Percentiles rank a stretch among this genome's conserved stretches.
Conservation (phyloP, 306 rosid species). For the Pyrus betulifolia region DNA sequence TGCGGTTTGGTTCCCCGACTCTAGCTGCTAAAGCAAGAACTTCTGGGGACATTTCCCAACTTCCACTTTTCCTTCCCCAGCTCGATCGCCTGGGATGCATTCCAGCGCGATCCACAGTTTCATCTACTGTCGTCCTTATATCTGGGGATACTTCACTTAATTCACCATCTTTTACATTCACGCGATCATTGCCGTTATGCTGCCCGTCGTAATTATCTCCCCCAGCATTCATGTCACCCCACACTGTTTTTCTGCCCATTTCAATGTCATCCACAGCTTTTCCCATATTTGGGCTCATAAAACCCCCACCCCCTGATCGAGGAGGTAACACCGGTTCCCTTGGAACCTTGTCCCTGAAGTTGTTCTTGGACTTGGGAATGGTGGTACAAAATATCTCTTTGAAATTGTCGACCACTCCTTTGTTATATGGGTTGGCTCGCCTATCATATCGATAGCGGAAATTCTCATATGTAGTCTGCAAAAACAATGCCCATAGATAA, state of each 20-base stretch:
- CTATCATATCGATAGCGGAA: constrained; percentile 88
- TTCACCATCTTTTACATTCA: constrained; percentile 67
- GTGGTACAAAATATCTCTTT: constrained; percentile 75
- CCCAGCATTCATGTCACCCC: constrained; percentile 71
- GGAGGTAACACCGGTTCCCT: constrained; percentile 65
- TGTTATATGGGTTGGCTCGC: constrained; percentile 70
- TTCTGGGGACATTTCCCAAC: constrained; percentile 99
- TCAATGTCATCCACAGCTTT: constrained; percentile 86
- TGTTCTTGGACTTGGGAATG: constrained; percentile 61
- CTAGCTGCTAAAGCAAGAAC: constrained; percentile 87
- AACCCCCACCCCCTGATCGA: constrained; percentile 69
- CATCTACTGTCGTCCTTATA: constrained; percentile 64
- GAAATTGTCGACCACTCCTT: constrained; percentile 71
- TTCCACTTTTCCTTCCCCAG: constrained; percentile 99
- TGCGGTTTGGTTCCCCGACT: constrained; percentile 67
- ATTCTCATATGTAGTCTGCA: constrained; percentile 91
- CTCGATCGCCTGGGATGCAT: constrained; percentile 85
- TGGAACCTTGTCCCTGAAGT: constrained; percentile 77
- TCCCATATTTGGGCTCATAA: constrained; percentile 87
- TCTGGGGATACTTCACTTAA: constrained; percentile 72
- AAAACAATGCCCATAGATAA: constrained; percentile 13
- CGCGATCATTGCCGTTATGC: constrained; percentile 50
- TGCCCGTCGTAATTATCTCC: constrained; percentile 58
- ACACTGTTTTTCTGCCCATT: constrained; percentile 91
- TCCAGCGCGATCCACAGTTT: constrained; percentile 48